Percentiles rank a stretch among this genome's conserved stretches.
Evolutionary conservation across 768 basidiomycete species (phyloP).

Genomic region (Leccinum pellstonianum): DNA sequence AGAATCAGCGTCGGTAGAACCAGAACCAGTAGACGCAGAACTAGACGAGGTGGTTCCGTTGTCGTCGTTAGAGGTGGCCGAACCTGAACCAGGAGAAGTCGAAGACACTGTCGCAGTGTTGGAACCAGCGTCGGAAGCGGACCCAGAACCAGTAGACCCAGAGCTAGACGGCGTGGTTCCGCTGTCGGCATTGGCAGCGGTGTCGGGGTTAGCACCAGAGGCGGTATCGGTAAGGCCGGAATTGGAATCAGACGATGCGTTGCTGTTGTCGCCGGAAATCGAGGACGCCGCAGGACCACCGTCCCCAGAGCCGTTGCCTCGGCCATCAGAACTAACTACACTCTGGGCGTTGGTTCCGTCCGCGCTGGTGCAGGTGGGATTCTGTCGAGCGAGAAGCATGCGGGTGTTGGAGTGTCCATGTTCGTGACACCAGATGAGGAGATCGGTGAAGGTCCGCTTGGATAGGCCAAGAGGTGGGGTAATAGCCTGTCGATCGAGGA

Average conservation of each 20-base stretch:
- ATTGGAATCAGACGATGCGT: neutral
- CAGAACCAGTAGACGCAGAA: neutral
- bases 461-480: constrained; percentile 25
- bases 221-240: neutral
- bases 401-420: constrained; percentile 8
- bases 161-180: neutral
- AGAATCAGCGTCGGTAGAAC: neutral
- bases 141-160: neutral
- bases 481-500: constrained; percentile 23
- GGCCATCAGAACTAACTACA: neutral
- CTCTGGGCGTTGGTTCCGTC: neutral
- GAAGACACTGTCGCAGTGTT: neutral
- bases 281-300: constrained; percentile 1
- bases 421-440: constrained; percentile 31
- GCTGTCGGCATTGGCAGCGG: too few species aligned
- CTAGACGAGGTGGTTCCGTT: neutral
- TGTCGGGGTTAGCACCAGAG: neutral
- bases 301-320: neutral
- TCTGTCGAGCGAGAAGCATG: constrained; percentile 26
- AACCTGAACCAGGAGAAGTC: neutral
- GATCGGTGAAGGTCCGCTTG: constrained; percentile 23
- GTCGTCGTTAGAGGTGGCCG: neutral
- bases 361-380: constrained; percentile 14
- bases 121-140: neutral
- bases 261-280: neutral